These are phyloP conservation scores for Cystobasidium slooffiae DNA, from an alignment of 1,284 basidiomycete genomes.

Conservation along the genomic window DNA sequence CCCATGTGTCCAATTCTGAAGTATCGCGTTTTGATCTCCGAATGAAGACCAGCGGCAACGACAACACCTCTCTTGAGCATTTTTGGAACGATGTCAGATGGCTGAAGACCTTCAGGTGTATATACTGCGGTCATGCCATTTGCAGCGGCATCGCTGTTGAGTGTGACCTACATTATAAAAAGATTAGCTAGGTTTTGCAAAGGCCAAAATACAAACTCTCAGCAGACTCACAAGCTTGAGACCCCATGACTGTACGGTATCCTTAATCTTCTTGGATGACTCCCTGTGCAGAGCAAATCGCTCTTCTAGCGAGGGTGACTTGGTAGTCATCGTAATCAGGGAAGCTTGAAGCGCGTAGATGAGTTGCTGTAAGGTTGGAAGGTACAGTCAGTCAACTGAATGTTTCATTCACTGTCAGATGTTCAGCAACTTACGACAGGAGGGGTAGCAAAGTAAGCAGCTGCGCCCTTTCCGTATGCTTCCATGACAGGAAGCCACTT, in stretches of 20 bases:
- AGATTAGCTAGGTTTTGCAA: not conserved
- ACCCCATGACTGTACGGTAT: slow-evolving; percentile 70
- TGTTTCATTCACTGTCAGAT: not conserved
- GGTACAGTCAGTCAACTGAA: not conserved
- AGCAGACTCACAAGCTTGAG: slow-evolving; percentile 62
- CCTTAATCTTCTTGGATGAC: slow-evolving; percentile 74
- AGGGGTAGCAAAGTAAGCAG: slow-evolving; percentile 92
- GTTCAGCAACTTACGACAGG: slow-evolving; percentile 47
- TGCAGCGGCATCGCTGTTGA: slow-evolving; percentile 69
- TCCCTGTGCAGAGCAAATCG: slow-evolving; percentile 78
- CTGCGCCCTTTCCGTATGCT: slow-evolving; percentile 73
- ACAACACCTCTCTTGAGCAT: slow-evolving; percentile 62
- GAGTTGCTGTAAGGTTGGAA: slow-evolving; percentile 57
- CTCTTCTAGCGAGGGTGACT: slow-evolving; percentile 70
- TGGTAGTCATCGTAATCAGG: slow-evolving; percentile 71
- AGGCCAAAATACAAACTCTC: not conserved
- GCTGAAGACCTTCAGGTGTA: slow-evolving; percentile 75
- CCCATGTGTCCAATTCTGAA: slow-evolving; percentile 61
- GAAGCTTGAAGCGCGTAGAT: slow-evolving; percentile 87
- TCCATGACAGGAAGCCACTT: slow-evolving; percentile 92
- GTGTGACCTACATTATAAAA: slow-evolving; percentile 62
- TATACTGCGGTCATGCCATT: slow-evolving; percentile 80
- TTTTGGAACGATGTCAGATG: slow-evolving; percentile 72
- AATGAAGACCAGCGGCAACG: slow-evolving; percentile 87
- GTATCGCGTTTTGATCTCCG: slow-evolving; percentile 74